phyloP scores from a whole-genome alignment of 1,284 basidiomycete species.

The Coriolopsis trogii region DNA sequence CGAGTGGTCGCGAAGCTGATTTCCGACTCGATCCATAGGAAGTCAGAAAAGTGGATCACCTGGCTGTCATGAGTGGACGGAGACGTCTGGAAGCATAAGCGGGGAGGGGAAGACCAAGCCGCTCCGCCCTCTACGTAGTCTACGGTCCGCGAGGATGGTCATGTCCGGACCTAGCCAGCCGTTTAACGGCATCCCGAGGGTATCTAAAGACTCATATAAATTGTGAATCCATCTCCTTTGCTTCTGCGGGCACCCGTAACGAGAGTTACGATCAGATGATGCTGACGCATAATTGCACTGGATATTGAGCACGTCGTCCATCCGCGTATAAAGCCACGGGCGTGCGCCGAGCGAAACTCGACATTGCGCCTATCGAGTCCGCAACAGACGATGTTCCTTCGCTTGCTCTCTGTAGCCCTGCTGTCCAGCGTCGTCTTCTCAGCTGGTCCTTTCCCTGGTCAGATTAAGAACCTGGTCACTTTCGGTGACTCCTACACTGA shows the following conservation, averaged over 20 bases:
- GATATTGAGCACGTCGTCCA: too few relatives aligned
- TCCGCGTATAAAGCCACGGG: too few relatives aligned
- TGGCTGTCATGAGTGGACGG: slow-evolving; percentile 5
- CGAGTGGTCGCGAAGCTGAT: slow-evolving; percentile 20
- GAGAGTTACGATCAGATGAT: too few relatives aligned
- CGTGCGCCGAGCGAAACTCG: too few relatives aligned
- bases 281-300: too few relatives aligned
- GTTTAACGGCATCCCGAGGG: too few relatives aligned
- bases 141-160: too few relatives aligned
- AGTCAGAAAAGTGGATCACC: slow-evolving; percentile 5
- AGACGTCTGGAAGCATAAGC: too few relatives aligned
- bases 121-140: neutral
- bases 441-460: slow-evolving; percentile 28
- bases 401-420: neutral
- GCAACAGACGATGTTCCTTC: neutral
- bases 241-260: too few relatives aligned
- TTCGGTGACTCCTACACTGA: slow-evolving; percentile 56
- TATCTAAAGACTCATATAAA: too few relatives aligned
- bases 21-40: slow-evolving; percentile 15
- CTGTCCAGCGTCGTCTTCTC: neutral
- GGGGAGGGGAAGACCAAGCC: neutral
- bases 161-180: too few relatives aligned
- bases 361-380: neutral
- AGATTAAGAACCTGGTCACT: slow-evolving; percentile 47
- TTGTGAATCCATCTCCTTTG: too few relatives aligned